These are phyloP conservation scores for Saccharomycopsis sp. DNA, from an alignment of 805 yeast genomes.

Conservation along the genomic window DNA sequence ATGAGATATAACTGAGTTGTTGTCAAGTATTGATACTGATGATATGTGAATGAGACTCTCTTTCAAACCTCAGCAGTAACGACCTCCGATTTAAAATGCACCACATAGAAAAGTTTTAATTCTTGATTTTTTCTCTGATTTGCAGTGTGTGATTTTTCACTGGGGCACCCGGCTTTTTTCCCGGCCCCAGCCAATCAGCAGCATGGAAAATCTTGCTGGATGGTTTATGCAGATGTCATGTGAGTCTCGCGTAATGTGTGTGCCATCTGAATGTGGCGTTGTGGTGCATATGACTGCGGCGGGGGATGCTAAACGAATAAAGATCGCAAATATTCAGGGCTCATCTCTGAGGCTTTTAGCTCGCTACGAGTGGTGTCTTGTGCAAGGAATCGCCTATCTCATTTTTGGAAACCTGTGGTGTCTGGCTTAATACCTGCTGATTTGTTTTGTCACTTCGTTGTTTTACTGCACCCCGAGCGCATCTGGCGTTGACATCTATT, in stretches of 20 bases:
- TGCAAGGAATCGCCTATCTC: too few relatives aligned
- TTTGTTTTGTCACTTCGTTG: too few relatives aligned
- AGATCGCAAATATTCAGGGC: too few relatives aligned
- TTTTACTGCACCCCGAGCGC: too few relatives aligned
- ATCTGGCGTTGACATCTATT: too few relatives aligned
- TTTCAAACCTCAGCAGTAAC: neutral
- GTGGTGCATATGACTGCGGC: neutral
- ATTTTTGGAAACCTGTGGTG: too few relatives aligned
- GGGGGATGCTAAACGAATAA: neutral
- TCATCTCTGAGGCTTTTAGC: too few relatives aligned
- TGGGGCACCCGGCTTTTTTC: too few relatives aligned
- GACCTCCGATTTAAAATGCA: neutral
- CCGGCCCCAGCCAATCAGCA: neutral
- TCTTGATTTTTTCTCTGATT: neutral
- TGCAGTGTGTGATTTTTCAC: too few relatives aligned
- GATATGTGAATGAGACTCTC: neutral
- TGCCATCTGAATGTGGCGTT: neutral
- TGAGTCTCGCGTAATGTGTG: too few relatives aligned
- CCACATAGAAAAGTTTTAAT: neutral
- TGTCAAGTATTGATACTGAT: neutral
- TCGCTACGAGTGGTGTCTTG: too few relatives aligned
- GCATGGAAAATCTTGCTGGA: neutral
- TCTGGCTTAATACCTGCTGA: too few relatives aligned
- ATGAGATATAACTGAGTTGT: neutral
- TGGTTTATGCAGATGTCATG: neutral